These are phyloP conservation scores for Syncephalis plumigaleata DNA, from an alignment of 371 early-diverging fungal species.

Conservation along the genomic window DNA sequence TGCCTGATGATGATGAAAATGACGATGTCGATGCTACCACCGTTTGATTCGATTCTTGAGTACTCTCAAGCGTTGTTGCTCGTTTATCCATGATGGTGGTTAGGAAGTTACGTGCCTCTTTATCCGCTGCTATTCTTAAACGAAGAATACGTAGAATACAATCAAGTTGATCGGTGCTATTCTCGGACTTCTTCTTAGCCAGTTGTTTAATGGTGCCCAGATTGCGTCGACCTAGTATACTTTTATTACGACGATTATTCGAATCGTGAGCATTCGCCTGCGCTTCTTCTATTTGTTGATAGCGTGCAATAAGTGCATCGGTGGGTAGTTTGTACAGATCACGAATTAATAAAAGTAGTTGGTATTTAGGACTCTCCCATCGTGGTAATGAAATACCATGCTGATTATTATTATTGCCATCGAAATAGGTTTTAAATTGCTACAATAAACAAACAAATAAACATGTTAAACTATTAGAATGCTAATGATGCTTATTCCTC, in stretches of 20 bases:
- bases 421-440: no score
- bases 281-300: slow-evolving; percentile 22
- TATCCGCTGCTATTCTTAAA: no score
- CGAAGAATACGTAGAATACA: not conserved
- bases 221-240: slow-evolving; percentile 8
- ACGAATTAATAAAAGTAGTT: slow-evolving; percentile 35
- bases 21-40: no score
- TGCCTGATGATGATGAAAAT: no score
- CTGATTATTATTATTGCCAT: slow-evolving; percentile 72
- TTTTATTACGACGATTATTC: slow-evolving; percentile 14
- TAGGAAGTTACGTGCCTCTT: no score
- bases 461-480: slow-evolving; percentile 18
- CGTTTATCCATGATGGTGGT: no score
- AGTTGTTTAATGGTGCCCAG: slow-evolving; percentile 7
- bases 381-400: slow-evolving; percentile 55
- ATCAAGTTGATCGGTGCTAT: not conserved
- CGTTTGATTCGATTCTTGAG: no score
- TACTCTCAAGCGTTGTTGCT: no score
- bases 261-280: slow-evolving; percentile 15
- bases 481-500: no score
- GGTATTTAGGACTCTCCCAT: slow-evolving; percentile 59
- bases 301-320: slow-evolving; percentile 35
- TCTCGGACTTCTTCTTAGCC: slow-evolving; percentile 2
- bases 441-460: no score
- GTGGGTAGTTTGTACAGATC: slow-evolving; percentile 38